phyloP scores from a whole-genome alignment of 306 rosid genomes.

The Spatholobus suberectus region DNA sequence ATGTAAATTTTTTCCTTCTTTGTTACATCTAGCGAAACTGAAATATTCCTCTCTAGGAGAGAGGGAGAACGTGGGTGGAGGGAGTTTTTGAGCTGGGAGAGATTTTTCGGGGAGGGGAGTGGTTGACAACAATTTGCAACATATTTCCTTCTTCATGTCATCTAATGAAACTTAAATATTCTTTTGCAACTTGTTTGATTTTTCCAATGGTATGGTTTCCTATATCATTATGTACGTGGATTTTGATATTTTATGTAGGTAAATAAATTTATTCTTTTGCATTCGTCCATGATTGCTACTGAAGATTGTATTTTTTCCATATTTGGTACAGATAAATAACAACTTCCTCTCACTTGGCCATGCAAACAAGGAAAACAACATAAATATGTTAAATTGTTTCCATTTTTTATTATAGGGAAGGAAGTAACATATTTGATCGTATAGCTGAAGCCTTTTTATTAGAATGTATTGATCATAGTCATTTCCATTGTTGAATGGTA shows the following conservation, averaged over 20 bases:
- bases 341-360: conserved; percentile 96
- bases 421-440: conserved; percentile 33
- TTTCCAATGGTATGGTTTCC: conserved; percentile 17
- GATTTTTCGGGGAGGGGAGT: too few species aligned
- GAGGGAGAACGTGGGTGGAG: conserved; percentile 12
- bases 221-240: too few species aligned
- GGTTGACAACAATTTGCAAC: conserved; percentile 2
- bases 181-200: conserved; percentile 33
- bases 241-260: too few species aligned
- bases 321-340: conserved; percentile 88
- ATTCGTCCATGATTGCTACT: conserved; percentile 37
- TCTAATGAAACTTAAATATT: conserved; percentile 8
- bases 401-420: background rate
- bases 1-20: background rate
- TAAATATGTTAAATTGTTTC: conserved; percentile 49
- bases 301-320: conserved; percentile 25
- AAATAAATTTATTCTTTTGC: conserved; percentile 11
- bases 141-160: conserved; percentile 24
- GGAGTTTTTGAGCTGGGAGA: background rate
- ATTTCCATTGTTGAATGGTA: conserved; percentile 25
- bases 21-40: background rate
- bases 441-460: conserved; percentile 13
- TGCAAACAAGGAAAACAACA: conserved; percentile 85
- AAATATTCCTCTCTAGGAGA: conserved; percentile 7
- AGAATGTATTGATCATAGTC: conserved; percentile 18